Conservation (phyloP, 2,329 filamentous ascomycete genomes). For the Curvularia sp. region DNA sequence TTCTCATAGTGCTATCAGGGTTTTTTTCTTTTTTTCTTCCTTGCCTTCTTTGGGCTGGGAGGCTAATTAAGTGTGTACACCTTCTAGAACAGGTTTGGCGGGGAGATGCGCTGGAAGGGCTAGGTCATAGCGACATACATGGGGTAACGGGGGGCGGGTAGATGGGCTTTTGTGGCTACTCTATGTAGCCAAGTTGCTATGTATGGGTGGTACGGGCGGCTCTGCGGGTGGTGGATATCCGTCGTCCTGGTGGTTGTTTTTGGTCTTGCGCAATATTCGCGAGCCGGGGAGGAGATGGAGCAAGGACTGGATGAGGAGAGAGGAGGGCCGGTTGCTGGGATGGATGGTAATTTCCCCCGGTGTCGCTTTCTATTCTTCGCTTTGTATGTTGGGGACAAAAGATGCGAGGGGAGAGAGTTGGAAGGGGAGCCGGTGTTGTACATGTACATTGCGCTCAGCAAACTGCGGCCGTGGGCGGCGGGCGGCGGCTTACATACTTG, state of each 20-base stretch:
- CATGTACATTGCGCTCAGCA: not conserved
- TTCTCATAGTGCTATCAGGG: no score
- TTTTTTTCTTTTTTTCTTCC: not conserved
- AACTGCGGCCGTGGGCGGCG: not conserved
- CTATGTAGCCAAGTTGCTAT: not conserved
- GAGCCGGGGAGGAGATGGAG: no score
- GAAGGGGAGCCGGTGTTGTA: not conserved
- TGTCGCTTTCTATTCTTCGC: not conserved
- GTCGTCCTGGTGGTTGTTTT: not conserved
- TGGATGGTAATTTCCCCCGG: not conserved
- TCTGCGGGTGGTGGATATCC: constrained; percentile 34
- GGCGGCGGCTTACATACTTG: not conserved
- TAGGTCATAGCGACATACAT: not conserved
- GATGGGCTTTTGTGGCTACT: not conserved
- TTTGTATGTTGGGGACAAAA: not conserved
- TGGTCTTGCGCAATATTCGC: not conserved
- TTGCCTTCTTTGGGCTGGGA: not conserved
- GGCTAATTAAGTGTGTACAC: not conserved
- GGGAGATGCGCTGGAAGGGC: not conserved
- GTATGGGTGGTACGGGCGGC: constrained; percentile 35
- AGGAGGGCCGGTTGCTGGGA: not conserved
- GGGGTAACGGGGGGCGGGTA: not conserved
- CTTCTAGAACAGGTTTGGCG: constrained; percentile 1
- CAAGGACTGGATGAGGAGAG: not conserved
- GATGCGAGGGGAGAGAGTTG: not conserved